Percentiles rank a stretch among this genome's conserved stretches.
These are phyloP conservation scores for Penicillium sp. DNA, from an alignment of 2,329 filamentous ascomycete genomes.

Conservation along the genomic window DNA sequence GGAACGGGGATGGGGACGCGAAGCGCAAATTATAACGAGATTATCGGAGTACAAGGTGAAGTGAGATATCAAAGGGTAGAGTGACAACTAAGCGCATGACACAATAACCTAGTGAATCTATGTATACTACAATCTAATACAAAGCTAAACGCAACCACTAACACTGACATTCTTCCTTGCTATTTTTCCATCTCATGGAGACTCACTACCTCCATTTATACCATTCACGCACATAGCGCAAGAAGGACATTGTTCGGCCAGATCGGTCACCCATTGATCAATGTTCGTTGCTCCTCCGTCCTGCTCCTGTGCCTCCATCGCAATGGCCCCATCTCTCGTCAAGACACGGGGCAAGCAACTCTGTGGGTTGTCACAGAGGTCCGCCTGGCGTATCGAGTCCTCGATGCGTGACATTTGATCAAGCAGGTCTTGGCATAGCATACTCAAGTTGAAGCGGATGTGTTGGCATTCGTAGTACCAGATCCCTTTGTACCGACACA, in stretches of 20 bases:
- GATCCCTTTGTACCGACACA: slow-evolving; percentile 31
- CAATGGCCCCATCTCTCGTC: neutral
- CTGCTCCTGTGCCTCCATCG: neutral
- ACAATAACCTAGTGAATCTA: no score
- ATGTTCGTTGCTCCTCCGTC: slow-evolving; percentile 11
- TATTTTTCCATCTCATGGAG: neutral
- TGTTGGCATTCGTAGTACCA: slow-evolving; percentile 28
- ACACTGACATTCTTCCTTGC: neutral
- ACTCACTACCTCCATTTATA: neutral
- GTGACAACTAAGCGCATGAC: no score
- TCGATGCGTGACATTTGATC: slow-evolving; percentile 33
- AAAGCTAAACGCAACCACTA: no score
- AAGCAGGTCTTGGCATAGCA: slow-evolving; percentile 25
- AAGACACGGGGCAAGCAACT: slow-evolving; percentile 10
- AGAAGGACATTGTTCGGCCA: slow-evolving; percentile 8
- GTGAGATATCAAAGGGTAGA: no score
- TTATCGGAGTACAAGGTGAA: no score
- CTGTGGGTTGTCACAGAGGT: neutral
- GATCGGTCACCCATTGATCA: slow-evolving; percentile 8
- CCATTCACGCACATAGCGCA: neutral
- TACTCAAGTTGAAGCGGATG: slow-evolving; percentile 18
- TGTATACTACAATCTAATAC: no score
- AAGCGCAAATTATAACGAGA: no score
- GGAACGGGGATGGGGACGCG: no score
- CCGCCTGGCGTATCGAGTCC: slow-evolving; percentile 22